phyloP scores from a whole-genome alignment of 306 rosid species.

The Abrus pulchellus region DNA sequence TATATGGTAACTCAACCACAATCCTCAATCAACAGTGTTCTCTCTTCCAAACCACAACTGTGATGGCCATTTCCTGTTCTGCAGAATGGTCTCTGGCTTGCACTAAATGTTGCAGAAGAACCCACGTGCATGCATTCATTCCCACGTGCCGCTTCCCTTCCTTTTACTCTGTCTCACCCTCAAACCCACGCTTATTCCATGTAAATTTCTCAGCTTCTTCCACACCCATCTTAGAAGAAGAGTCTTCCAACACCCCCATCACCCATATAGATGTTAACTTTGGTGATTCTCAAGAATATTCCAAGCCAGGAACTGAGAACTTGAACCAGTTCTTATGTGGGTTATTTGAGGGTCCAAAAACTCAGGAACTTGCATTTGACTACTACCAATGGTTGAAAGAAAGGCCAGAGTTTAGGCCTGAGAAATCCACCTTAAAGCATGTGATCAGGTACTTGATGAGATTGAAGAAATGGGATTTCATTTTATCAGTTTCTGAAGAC shows the following conservation, averaged over 20 bases:
- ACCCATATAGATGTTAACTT: slow-evolving; percentile 47
- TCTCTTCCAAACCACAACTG: slow-evolving; percentile 38
- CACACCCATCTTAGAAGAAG: slow-evolving; percentile 64
- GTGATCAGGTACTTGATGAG: slow-evolving; percentile 71
- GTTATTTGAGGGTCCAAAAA: slow-evolving; percentile 60
- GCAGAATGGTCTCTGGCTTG: slow-evolving; percentile 66
- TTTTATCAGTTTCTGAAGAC: slow-evolving; percentile 61
- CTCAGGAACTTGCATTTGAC: slow-evolving; percentile 57
- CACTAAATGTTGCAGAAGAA: slow-evolving; percentile 41
- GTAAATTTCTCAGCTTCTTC: slow-evolving; percentile 58
- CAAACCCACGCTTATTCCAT: slow-evolving; percentile 44
- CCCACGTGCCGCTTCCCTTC: slow-evolving; percentile 51
- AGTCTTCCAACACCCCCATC: slow-evolving; percentile 48
- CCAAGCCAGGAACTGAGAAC: slow-evolving; percentile 48
- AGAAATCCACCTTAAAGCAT: slow-evolving; percentile 57
- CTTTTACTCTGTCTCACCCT: slow-evolving; percentile 43
- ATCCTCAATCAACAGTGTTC: background rate
- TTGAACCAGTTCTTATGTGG: slow-evolving; percentile 61
- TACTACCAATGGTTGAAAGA: slow-evolving; percentile 66
- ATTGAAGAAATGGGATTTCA: slow-evolving; percentile 61
- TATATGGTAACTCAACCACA: background rate
- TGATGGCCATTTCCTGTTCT: slow-evolving; percentile 66
- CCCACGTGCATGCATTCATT: slow-evolving; percentile 39
- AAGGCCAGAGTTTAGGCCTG: slow-evolving; percentile 63
- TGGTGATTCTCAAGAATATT: slow-evolving; percentile 31